Percentiles rank a stretch among this genome's conserved stretches.
Conservation (phyloP, 352 stramenopile genomes). For the Phytophthora cajani region DNA sequence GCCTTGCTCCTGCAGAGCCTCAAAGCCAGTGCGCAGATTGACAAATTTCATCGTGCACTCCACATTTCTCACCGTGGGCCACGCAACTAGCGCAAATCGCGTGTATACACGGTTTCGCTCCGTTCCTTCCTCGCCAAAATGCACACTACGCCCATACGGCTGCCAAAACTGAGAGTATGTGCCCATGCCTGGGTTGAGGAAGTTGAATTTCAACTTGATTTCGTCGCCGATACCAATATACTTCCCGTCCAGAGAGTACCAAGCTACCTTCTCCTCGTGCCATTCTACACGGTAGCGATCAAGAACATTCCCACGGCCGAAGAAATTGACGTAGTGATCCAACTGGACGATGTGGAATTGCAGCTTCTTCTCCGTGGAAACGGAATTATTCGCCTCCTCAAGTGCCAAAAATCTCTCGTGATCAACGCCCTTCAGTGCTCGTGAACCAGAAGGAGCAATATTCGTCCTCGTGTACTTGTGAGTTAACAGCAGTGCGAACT, state of each 20-base stretch:
- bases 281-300: background rate
- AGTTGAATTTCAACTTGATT: background rate
- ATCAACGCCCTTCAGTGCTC: background rate
- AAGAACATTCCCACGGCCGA: background rate
- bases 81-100: background rate
- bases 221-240: background rate
- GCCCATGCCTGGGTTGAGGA: background rate
- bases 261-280: background rate
- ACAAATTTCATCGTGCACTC: conserved; percentile 18
- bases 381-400: background rate
- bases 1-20: background rate
- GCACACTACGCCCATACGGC: background rate
- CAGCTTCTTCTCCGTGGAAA: background rate
- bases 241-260: background rate
- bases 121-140: background rate
- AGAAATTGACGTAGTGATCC: background rate
- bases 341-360: background rate
- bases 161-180: background rate
- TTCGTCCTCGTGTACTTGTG: background rate
- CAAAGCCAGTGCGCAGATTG: background rate
- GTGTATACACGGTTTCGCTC: background rate
- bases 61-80: background rate
- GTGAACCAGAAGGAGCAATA: background rate
- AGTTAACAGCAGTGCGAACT: background rate
- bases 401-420: background rate